Percentiles rank a stretch among this genome's conserved stretches.
Evolutionary conservation across 495 filamentous ascomycete genomes (phyloP).

Genomic region (Penicillium coffeae): DNA sequence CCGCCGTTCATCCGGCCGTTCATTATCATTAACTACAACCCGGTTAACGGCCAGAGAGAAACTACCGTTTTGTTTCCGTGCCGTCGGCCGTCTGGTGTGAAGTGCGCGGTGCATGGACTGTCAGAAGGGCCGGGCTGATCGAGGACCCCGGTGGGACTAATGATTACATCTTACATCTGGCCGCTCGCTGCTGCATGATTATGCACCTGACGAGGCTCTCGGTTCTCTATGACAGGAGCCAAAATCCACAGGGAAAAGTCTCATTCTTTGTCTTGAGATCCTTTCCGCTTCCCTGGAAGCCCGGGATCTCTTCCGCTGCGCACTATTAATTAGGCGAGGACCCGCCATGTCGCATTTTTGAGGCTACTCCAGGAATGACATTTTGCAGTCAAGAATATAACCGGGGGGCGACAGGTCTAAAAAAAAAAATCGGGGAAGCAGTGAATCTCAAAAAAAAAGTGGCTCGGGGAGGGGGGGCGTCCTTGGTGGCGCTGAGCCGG

Average conservation of each 20-base stretch:
- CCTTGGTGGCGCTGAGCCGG: too few species aligned
- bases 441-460: too few species aligned
- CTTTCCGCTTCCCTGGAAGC: conserved; percentile 4
- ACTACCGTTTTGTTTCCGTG: too few species aligned
- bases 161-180: conserved; percentile 8
- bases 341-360: neutral
- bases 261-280: conserved; percentile 9
- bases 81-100: neutral
- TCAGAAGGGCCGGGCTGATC: neutral
- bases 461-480: too few species aligned
- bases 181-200: conserved; percentile 1
- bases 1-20: too few species aligned
- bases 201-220: neutral
- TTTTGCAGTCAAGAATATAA: conserved; percentile 14
- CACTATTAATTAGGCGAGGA: neutral
- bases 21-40: neutral
- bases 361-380: neutral
- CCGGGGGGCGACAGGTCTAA: conserved; percentile 11
- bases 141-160: conserved; percentile 1
- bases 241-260: conserved; percentile 4
- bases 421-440: too few species aligned
- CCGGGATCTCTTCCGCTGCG: conserved; percentile 7
- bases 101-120: neutral
- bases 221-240: conserved; percentile 1
- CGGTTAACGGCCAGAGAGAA: neutral